Evolutionary conservation across 306 rosid genomes (phyloP), one percentile per base, ranked within the genome.

Genomic region (Rosa chinensis): DNA sequence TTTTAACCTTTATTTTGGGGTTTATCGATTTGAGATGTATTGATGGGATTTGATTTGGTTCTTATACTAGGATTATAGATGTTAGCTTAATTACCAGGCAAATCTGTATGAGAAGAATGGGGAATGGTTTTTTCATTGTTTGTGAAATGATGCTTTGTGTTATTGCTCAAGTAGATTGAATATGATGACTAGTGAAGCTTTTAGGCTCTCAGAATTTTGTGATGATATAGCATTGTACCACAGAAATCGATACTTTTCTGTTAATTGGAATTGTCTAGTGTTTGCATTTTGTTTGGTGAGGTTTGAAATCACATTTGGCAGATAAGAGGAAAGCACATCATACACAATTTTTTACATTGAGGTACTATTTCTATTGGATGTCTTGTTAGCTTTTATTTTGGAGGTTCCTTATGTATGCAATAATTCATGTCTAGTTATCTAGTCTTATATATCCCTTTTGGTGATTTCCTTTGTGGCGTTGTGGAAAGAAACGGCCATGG

Each of bases 401-500:
- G 0, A 18, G 28, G 28, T 56, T 20, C 20, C 63, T 56, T 14
- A 2, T 32, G 37, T 32, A 2, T 32, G 37, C 12, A 47, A 48
- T 23, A 4, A 5, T 70, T 72, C 1, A 61, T 49, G 50, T 32
- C 3, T 17, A 13, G 40, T 56, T 35, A 45, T 14, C 4, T 48
- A 25, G 5, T 35, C 21, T 81, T 47, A 5, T 70, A 1, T 1
- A 16, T 23, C 21, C 37, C 8, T 3, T 66, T 55, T 16, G 40
- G 7, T 47, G 21, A 23, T 39, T 39, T 58, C n/a, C 42, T 70
- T 7, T 59, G 37, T 61, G 12, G 48, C 10, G 62, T 50, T 79
- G 78, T 14, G 50, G 74, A 32, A 20, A 42, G 32, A 77, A 63
- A 82, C 72, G 79, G 82, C 85, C 52, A 56, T 77, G 81, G 85